Base-by-base conservation (phyloP, 371 early-diverging fungal species). In the Funneliformis caledonium region DNA sequence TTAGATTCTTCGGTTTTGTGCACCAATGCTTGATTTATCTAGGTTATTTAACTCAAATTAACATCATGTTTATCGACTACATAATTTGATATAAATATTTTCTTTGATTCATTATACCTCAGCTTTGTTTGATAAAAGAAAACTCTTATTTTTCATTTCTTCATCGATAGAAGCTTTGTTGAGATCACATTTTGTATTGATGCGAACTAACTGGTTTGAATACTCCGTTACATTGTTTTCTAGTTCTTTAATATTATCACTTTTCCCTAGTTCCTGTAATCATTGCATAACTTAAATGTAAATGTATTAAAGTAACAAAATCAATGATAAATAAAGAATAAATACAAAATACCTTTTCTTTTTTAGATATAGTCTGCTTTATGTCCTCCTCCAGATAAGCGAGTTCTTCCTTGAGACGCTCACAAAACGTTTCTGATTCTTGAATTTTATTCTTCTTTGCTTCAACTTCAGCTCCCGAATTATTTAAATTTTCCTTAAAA, bases 141-240 rank as follows among this genome's bases (percentile, higher is more conserved):
- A 74, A 0, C 84, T 77, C 6, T 89, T 78, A 26, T 88, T 84
- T 37, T 83, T 86, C 70, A 87, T 86, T 85, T 98, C 98, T 65
- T 98, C 97, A 8, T 88, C 83, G 43, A 92, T 88, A 5, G 95
- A 91, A 14, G 91, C 84, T n/a, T 84, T 86, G 79, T 95, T 91
- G 26, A 97, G 86, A 67, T 95, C 93, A 52, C 88, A 84, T 83
- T 96, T 94, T 2, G 98, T 95, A 70, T 93, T 92, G 14, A 94
- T 82, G 73, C 92, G 88, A 19, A 95, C 95, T 19, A 96, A 84
- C 60, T 94, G 89, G 70, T 93, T 96, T 14, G 94, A 88, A 22
- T 89, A 85, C 43, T 93, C 93, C 74, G 96, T 94, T 64, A 93
- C 89, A 9, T 85, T 82, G 0, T 86, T 85, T 80, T 98, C 96